Evolutionary conservation across 2,329 filamentous ascomycete species (phyloP).

Genomic region (Microcera coccophila): DNA sequence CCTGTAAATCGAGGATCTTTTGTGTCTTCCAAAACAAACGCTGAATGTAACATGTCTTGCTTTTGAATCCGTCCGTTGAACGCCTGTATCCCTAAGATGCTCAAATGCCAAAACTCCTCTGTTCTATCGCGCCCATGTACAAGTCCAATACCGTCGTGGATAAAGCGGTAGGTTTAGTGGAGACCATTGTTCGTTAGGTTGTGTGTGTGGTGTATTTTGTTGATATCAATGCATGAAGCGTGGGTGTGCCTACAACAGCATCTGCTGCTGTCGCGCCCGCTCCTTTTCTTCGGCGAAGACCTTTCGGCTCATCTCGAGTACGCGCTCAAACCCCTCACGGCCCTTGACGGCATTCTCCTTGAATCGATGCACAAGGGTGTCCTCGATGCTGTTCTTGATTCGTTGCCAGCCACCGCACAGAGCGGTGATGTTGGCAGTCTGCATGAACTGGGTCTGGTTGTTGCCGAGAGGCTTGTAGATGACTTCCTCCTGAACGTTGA

Average conservation of each 20-base stretch:
- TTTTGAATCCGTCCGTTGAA: slow-evolving; percentile 11
- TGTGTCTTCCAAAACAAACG: slow-evolving; percentile 6
- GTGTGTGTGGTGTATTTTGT: slow-evolving; percentile 1
- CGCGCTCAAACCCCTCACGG: slow-evolving; percentile 89
- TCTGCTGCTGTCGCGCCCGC: slow-evolving; percentile 36
- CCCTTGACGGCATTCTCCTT: slow-evolving; percentile 87
- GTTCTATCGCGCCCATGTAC: slow-evolving; percentile 21
- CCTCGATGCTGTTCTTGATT: slow-evolving; percentile 94
- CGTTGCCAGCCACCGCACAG: slow-evolving; percentile 96
- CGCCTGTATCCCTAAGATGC: slow-evolving; percentile 23
- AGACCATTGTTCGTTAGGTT: slow-evolving; percentile 16
- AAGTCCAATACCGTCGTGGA: slow-evolving; percentile 14
- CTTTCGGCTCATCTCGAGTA: slow-evolving; percentile 86
- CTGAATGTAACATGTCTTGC: slow-evolving; percentile 5
- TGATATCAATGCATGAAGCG: slow-evolving; percentile 3
- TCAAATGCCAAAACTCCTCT: slow-evolving; percentile 26
- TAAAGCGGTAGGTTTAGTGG: slow-evolving; percentile 22
- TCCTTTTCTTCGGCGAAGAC: slow-evolving; percentile 89
- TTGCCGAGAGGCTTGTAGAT: slow-evolving; percentile 64
- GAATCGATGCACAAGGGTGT: slow-evolving; percentile 83
- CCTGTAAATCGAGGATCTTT: slow-evolving; percentile 14
- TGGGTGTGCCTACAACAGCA: slow-evolving; percentile 10
- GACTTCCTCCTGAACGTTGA: slow-evolving; percentile 91
- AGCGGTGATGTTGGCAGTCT: slow-evolving; percentile 89
- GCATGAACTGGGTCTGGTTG: slow-evolving; percentile 73